These are phyloP conservation scores for Apiosordaria backusii DNA, from an alignment of 495 filamentous ascomycete species.

Conservation along the genomic window DNA sequence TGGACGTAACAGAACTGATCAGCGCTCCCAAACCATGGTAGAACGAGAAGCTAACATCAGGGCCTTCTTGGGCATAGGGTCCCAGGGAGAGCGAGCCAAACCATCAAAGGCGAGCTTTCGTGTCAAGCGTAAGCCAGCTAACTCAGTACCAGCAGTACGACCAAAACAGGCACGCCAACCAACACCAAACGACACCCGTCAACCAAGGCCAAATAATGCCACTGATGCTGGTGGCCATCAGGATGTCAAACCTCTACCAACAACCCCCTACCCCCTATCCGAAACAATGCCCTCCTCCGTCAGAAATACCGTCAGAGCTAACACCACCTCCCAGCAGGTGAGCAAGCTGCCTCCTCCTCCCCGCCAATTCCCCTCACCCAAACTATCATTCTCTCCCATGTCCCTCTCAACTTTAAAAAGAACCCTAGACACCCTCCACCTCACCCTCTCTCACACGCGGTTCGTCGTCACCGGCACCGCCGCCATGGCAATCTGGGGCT, in stretches of 20 bases:
- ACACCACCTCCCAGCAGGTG: no score
- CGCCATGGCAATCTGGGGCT: background rate
- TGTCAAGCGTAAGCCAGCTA: background rate
- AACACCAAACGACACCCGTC: no score
- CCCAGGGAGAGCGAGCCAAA: background rate
- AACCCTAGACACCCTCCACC: background rate
- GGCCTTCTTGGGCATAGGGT: background rate
- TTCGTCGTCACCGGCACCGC: background rate
- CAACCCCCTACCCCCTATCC: no score
- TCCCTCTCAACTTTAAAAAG: background rate
- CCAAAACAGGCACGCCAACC: background rate
- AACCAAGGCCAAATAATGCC: no score
- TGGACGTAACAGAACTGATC: background rate
- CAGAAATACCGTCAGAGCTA: no score
- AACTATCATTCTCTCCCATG: background rate
- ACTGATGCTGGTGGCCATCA: no score
- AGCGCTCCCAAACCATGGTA: background rate
- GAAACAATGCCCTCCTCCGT: no score
- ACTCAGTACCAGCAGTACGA: no score
- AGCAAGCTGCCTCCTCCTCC: background rate
- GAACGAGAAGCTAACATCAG: background rate
- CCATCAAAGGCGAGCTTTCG: background rate
- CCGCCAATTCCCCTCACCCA: background rate
- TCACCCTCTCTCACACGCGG: background rate
- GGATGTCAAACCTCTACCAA: no score